phyloP scores from a whole-genome alignment of 75 land plant genomes.

The Sequoia sempervirens region DNA sequence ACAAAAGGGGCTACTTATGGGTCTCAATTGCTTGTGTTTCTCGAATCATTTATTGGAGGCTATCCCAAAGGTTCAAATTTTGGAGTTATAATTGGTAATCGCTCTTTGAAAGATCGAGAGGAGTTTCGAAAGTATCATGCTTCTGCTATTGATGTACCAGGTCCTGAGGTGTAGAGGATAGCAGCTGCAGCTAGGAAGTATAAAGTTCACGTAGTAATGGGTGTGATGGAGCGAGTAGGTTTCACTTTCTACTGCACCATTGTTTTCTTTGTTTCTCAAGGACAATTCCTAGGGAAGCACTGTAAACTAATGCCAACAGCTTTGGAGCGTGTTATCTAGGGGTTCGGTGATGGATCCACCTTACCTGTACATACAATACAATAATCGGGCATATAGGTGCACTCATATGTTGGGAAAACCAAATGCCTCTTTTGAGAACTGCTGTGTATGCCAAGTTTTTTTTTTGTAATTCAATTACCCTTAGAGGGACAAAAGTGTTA shows the following conservation, averaged over 20 bases:
- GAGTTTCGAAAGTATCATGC: conserved; percentile 90
- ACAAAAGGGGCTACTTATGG: conserved; percentile 84
- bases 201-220: conserved; percentile 82
- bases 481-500: too few species aligned
- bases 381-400: conserved; percentile 82
- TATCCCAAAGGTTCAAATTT: conserved; percentile 86
- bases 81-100: conserved; percentile 73
- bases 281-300: conserved; percentile 86
- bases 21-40: conserved; percentile 89
- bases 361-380: conserved; percentile 88
- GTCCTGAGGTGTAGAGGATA: conserved; percentile 89
- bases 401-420: conserved; percentile 95
- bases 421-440: conserved; percentile 93
- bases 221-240: conserved; percentile 89
- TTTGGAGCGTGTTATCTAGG: conserved; percentile 89
- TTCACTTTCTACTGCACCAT: conserved; percentile 86
- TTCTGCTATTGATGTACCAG: too few species aligned
- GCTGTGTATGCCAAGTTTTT: conserved; percentile 79
- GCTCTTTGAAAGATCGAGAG: conserved; percentile 71
- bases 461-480: too few species aligned
- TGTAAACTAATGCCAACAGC: conserved; percentile 92
- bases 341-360: conserved; percentile 97
- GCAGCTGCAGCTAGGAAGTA: conserved; percentile 78
- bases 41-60: conserved; percentile 95
- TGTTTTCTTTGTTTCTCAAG: conserved; percentile 81